A percentile compares a stretch with the other conserved stretches of the same genome.
phyloP scores from a whole-genome alignment of 768 basidiomycete genomes.

The Leccinum longicurvipes region DNA sequence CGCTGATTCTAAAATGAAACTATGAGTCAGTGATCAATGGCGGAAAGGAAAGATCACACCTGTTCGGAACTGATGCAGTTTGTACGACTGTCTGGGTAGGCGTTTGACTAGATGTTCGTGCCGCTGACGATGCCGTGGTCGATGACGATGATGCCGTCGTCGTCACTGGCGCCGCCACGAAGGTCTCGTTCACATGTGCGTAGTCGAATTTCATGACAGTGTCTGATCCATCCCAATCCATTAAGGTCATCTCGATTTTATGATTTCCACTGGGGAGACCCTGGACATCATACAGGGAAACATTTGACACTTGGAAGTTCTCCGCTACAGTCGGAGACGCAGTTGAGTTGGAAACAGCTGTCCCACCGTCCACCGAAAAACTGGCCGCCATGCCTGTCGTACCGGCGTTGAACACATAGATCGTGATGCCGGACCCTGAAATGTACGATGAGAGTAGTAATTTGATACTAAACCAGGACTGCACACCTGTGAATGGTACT shows the following conservation, averaged over 20 bases:
- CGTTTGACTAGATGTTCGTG: background rate
- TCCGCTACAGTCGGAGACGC: constrained; percentile 4
- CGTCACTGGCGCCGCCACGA: constrained; percentile 5
- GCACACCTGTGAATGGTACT: constrained; percentile 22
- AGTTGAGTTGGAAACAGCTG: constrained; percentile 2
- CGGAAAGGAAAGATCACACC: constrained; percentile 6
- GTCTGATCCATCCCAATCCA: constrained; percentile 15
- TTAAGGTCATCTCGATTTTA: constrained; percentile 19
- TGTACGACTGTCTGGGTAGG: background rate
- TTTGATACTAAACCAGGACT: background rate
- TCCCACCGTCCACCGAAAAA: constrained; percentile 17
- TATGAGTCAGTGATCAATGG: constrained; percentile 1
- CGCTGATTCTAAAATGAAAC: constrained; percentile 2
- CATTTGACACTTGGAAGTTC: constrained; percentile 19
- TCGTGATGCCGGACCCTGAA: constrained; percentile 25
- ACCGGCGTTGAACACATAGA: constrained; percentile 26
- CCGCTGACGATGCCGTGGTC: background rate
- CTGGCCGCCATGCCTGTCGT: constrained; percentile 18
- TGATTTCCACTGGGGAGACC: constrained; percentile 17
- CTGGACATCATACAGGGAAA: constrained; percentile 17
- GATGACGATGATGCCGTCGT: constrained; percentile 3
- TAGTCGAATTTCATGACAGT: constrained; percentile 29
- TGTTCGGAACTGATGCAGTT: background rate
- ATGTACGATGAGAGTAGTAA: background rate
- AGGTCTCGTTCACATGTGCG: constrained; percentile 23